These are phyloP conservation scores for Coniferiporia sulphurascens DNA, from an alignment of 1,284 basidiomycete species.

Conservation along the genomic window DNA sequence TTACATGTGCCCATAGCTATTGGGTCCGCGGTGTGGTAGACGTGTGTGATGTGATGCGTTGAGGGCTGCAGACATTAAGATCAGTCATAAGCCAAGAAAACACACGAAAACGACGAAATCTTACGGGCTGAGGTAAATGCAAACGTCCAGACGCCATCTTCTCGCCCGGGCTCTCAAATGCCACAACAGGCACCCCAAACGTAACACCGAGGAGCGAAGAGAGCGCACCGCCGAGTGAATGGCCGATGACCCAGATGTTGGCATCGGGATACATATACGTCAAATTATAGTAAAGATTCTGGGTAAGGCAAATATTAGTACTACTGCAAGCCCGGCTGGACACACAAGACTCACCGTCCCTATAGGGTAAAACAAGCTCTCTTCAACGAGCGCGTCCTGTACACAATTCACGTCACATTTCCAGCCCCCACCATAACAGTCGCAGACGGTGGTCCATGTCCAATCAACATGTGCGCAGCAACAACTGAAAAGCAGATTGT, in stretches of 20 bases:
- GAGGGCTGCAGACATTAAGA: slow-evolving; percentile 46
- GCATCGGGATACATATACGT: slow-evolving; percentile 91
- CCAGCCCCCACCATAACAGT: slow-evolving; percentile 79
- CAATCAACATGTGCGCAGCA: slow-evolving; percentile 95
- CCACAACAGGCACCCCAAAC: slow-evolving; percentile 87
- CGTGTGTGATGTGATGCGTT: slow-evolving; percentile 70
- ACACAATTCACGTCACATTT: slow-evolving; percentile 84
- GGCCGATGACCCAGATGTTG: slow-evolving; percentile 91
- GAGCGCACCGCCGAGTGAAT: slow-evolving; percentile 56
- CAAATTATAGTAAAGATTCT: slow-evolving; percentile 93
- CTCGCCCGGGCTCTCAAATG: slow-evolving; percentile 93
- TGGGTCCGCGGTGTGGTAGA: slow-evolving; percentile 86
- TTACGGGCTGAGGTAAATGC: slow-evolving; percentile 80
- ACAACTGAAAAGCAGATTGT: slow-evolving; percentile 96
- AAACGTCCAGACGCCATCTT: slow-evolving; percentile 79
- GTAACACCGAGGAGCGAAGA: slow-evolving; percentile 85
- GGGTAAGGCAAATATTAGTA: neutral
- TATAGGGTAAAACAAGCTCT: slow-evolving; percentile 86
- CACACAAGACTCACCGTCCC: slow-evolving; percentile 55
- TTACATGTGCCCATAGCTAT: slow-evolving; percentile 83
- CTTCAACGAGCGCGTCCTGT: slow-evolving; percentile 73
- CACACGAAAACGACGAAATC: slow-evolving; percentile 22
- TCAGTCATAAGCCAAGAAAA: neutral
- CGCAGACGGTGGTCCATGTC: slow-evolving; percentile 94
- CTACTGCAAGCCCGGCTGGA: neutral